Evolutionary conservation across 345 rosid species (phyloP), one percentile per base, ranked within the genome.

Genomic region (Citrus maxima): DNA sequence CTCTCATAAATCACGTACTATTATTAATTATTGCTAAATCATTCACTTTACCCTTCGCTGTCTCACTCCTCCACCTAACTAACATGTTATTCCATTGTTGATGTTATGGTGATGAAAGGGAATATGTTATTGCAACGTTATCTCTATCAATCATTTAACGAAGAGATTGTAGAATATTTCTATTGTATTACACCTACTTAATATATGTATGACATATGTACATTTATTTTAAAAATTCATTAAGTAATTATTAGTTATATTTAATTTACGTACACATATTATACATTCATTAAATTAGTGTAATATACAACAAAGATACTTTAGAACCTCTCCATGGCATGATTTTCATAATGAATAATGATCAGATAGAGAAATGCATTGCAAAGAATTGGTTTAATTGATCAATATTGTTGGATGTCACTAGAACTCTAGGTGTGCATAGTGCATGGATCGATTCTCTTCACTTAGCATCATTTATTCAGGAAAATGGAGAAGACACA

Each of bases 21-120:
- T 83, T 78, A 85, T 87, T 73, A 76, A 85, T 85, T 79, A 87
- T 85, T 73, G 76, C 84, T 67, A 70, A 74, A 83, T 87, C 84
- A 85, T 85, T 79, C 70, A 19, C 60, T 42, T 55, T n/a, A 67
- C 38, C 27, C 64, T 35, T 66, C 21, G 2, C 49, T 21, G 22
- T 67, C 54, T 32, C 37, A 34, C 18, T 67, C 64, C 72, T 16
- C 60, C 51, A 49, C 78, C 72, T 27, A 76, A 65, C 70, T 35
- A 10, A 18, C 2, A 18, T 54, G 6, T 5, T 14, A 51, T 51
- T 51, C 5, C 18, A 54, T 16, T 4, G 51, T 46, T 46, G 51
- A 46, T 46, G 14, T 12, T 3, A 46, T 0, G 5, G 51, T 42
- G 4, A 3, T 1, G 18, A 46, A 46, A 46, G 4, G 51, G 18